These are phyloP conservation scores for Candida ortonii DNA, from an alignment of 805 yeast genomes.

Conservation along the genomic window DNA sequence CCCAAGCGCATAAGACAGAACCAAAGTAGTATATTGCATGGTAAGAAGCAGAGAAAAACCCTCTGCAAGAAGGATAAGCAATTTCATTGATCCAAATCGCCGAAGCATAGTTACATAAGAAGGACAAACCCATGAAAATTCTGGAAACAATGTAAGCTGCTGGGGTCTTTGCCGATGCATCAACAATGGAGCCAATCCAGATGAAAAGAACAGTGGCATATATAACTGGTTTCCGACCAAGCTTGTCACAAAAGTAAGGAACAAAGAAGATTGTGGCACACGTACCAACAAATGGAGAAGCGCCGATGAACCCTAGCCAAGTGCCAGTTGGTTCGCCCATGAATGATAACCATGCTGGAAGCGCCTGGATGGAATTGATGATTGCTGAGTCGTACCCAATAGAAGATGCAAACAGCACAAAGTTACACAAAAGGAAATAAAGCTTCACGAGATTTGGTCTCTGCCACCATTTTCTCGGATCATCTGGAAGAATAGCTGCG, in stretches of 20 bases:
- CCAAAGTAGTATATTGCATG: constrained; percentile 43
- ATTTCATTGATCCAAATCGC: constrained; percentile 29
- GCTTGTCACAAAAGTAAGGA: constrained; percentile 17
- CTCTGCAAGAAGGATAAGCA: constrained; percentile 36
- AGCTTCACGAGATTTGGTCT: constrained; percentile 17
- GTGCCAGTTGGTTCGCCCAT: constrained; percentile 19
- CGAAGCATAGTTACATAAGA: constrained; percentile 19
- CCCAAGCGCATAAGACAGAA: constrained; percentile 43
- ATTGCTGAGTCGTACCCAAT: constrained; percentile 22
- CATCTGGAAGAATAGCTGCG: constrained; percentile 16
- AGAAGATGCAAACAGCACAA: constrained; percentile 18
- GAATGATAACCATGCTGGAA: constrained; percentile 14
- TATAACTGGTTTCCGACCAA: constrained; percentile 17
- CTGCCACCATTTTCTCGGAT: constrained; percentile 19
- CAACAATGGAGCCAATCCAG: constrained; percentile 20
- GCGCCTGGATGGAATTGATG: constrained; percentile 20
- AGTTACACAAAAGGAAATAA: constrained; percentile 12
- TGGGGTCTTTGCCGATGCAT: constrained; percentile 16
- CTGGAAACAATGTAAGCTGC: constrained; percentile 19
- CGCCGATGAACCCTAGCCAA: constrained; percentile 21
- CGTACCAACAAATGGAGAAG: constrained; percentile 21
- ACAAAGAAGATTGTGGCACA: constrained; percentile 18
- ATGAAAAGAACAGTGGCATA: constrained; percentile 11
- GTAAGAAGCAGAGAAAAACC: constrained; percentile 34
- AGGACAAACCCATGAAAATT: constrained; percentile 18